A percentile compares a stretch with the other conserved stretches of the same genome.
Evolutionary conservation across 345 rosid genomes (phyloP).

Genomic region (Cardiospermum halicacabum): DNA sequence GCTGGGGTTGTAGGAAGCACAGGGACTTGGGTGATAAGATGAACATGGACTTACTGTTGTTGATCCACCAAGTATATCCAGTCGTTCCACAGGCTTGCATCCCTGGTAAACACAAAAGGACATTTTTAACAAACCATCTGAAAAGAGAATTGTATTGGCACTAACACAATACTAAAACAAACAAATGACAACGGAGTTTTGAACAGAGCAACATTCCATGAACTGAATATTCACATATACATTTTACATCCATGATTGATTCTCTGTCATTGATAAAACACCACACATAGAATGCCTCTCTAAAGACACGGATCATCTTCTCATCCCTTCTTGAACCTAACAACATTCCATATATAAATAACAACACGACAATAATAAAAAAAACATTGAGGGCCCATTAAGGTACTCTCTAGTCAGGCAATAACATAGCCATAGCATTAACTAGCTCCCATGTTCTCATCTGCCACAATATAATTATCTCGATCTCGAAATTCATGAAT

Average conservation of each 20-base stretch:
- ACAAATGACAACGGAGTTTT: background rate
- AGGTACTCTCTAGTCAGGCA: background rate
- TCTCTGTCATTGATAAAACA: background rate
- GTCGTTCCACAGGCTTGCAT: slow-evolving; percentile 75
- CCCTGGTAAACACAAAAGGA: slow-evolving; percentile 47
- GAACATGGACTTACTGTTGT: slow-evolving; percentile 76
- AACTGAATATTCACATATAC: background rate
- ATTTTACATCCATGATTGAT: background rate
- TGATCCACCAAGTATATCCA: slow-evolving; percentile 68
- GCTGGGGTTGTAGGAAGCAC: slow-evolving; percentile 79
- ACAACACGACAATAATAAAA: background rate
- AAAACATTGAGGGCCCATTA: background rate
- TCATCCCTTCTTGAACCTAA: background rate
- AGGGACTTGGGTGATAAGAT: slow-evolving; percentile 75
- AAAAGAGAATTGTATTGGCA: background rate
- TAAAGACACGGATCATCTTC: background rate
- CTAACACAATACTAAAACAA: background rate
- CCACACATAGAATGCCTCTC: background rate
- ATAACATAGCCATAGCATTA: background rate
- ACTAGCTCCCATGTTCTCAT: background rate
- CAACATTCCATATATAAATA: background rate
- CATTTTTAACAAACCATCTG: background rate
- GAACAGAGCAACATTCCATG: background rate
- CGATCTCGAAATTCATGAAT: background rate
- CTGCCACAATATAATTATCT: background rate